Percentiles rank a stretch among this genome's conserved stretches.
Conservation (phyloP, 768 basidiomycete genomes). For the Infundibulicybe gibba region DNA sequence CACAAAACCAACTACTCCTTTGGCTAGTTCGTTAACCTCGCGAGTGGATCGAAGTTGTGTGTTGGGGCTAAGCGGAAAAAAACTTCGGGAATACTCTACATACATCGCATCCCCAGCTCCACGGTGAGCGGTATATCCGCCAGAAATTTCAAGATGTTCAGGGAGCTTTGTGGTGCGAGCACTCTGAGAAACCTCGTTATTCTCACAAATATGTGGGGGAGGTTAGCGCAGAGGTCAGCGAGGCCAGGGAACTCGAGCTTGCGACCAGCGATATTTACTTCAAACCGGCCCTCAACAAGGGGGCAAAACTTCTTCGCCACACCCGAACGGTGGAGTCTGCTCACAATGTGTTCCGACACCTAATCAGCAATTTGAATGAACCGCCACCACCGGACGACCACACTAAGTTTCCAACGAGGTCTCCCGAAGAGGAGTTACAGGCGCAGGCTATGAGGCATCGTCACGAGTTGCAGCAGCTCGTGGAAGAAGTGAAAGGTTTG, state of each 20-base stretch:
- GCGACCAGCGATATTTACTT: conserved; percentile 39
- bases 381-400: conserved; percentile 42
- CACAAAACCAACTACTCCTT: not conserved
- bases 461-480: conserved; percentile 42
- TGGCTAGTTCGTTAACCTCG: conserved; percentile 48
- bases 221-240: conserved; percentile 6
- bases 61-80: conserved; percentile 36
- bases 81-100: conserved; percentile 49
- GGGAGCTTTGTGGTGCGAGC: conserved; percentile 8
- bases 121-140: conserved; percentile 30
- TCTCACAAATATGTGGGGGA: conserved; percentile 10
- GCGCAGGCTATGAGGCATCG: conserved; percentile 42
- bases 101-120: conserved; percentile 51
- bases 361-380: conserved; percentile 33
- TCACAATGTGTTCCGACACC: conserved; percentile 33
- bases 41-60: conserved; percentile 43
- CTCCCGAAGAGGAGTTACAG: conserved; percentile 46
- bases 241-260: conserved; percentile 44
- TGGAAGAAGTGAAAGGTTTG: conserved; percentile 39
- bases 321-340: conserved; percentile 35
- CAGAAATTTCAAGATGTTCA: conserved; percentile 11
- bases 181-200: conserved; percentile 6
- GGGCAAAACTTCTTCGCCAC: conserved; percentile 42
- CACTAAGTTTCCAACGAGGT: conserved; percentile 37
- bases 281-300: conserved; percentile 46